Evolutionary conservation across 495 filamentous ascomycete genomes (phyloP), one percentile per base, ranked within the genome.

Genomic region (Aspergillus bertholletiae): DNA sequence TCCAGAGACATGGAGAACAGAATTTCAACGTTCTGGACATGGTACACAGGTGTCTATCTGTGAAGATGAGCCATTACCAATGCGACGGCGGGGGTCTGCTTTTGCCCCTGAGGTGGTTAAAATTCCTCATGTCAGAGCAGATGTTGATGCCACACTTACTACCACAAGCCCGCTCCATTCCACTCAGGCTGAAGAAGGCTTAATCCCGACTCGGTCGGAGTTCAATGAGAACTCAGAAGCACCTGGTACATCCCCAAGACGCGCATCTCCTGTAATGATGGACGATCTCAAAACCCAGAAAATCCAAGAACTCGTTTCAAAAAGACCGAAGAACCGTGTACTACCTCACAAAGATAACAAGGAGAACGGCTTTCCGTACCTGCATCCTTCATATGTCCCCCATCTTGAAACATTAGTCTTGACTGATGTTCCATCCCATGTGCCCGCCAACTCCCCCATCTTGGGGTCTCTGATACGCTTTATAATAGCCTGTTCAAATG

Each of bases 401-500:
- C 76, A 82, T 53, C 57, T 83, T n/a, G 74, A 80, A 47, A 80
- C 78, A 0, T 59, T 87, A 15, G 74, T 81, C 0, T 58, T 87
- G 53, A 85, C 82, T 11, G 79, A 84, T 64, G 78, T 87, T 15
- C 84, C 84, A 3, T 75, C 77, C 5, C 74, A 77, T 49, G 74
- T 81, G 7, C 57, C 67, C 5, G 64, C 68, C 7, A 69, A 68
- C 27, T 78, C 75, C 1, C 64, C 74, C 6, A 67, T 80, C 1
- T 39, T 80, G 5, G 55, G 75, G 18, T 75, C 81, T 9, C 63
- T 87, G 17, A 75, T 74, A 9, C 64, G 74, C 18, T 86, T 85
- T 57, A 82, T 86, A 50, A 76, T 69, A 28, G 79, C 81, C 23
- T 86, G 83, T 57, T 84, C 82, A 24, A 74, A 81, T 30, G 83